Percentiles rank a stretch among this genome's conserved stretches.
These are phyloP conservation scores for Apiotrichum montevideense DNA, from an alignment of 1,284 basidiomycete species.

Conservation along the genomic window DNA sequence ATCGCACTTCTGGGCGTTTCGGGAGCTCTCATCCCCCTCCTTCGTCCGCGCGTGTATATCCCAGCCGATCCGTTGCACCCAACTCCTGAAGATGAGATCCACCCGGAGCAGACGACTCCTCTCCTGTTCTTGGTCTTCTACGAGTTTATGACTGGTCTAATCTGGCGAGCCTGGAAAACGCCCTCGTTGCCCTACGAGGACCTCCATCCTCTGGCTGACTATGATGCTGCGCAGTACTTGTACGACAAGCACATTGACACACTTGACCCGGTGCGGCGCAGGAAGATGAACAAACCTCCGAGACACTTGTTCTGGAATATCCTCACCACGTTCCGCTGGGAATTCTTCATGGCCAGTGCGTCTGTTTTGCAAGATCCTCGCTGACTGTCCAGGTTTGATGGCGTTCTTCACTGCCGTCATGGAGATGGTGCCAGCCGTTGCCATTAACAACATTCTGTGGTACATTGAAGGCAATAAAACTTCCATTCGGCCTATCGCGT, in stretches of 20 bases:
- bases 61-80: conserved; percentile 47
- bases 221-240: conserved; percentile 51
- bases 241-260: conserved; percentile 40
- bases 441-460: conserved; percentile 51
- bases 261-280: conserved; percentile 42
- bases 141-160: conserved; percentile 56
- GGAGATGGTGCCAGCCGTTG: conserved; percentile 51
- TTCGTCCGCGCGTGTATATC: conserved; percentile 51
- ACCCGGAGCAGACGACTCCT: conserved; percentile 63
- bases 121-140: conserved; percentile 55
- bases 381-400: conserved; percentile 21
- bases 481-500: conserved; percentile 54
- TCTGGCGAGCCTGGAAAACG: conserved; percentile 47
- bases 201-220: conserved; percentile 57
- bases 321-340: conserved; percentile 26
- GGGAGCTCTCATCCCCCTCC: conserved; percentile 50
- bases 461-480: conserved; percentile 52
- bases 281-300: conserved; percentile 28
- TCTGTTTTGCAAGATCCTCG: neutral
- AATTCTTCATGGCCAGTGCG: conserved; percentile 24
- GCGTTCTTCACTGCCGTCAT: conserved; percentile 28
- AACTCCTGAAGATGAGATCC: conserved; percentile 47
- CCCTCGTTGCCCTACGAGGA: conserved; percentile 42
- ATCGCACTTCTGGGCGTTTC: conserved; percentile 47
- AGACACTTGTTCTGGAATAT: conserved; percentile 33